phyloP scores from a whole-genome alignment of 2,329 filamentous ascomycete genomes.

The Fusarium sororula region DNA sequence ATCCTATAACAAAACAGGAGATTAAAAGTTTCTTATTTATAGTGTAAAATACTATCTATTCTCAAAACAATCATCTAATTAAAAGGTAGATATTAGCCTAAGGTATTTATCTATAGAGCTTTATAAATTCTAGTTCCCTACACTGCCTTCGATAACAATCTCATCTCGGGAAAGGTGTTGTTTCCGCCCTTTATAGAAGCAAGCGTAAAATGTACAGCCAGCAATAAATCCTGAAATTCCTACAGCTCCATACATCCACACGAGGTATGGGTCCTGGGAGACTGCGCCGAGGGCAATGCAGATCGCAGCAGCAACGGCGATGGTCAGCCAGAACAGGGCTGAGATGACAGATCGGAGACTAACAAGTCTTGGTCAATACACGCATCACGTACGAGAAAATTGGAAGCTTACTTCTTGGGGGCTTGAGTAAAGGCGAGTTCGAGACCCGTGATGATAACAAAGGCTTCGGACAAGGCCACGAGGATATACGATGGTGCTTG shows the following conservation, averaged over 20 bases:
- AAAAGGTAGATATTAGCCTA: too few species aligned
- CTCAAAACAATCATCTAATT: too few species aligned
- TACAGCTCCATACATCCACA: constrained; percentile 10
- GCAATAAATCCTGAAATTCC: neutral
- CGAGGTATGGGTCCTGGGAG: neutral
- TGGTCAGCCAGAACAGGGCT: constrained; percentile 3
- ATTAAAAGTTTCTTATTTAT: too few species aligned
- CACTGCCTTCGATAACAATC: neutral
- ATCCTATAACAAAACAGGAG: too few species aligned
- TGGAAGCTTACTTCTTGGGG: neutral
- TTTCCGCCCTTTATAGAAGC: neutral
- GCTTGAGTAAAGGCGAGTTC: neutral
- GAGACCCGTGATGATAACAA: constrained; percentile 1
- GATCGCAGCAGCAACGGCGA: neutral
- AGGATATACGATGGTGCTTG: neutral
- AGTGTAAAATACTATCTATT: too few species aligned
- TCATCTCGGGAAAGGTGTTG: neutral
- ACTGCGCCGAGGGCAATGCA: neutral
- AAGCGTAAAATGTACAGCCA: neutral
- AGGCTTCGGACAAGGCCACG: neutral
- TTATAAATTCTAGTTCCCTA: neutral
- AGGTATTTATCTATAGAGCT: too few species aligned
- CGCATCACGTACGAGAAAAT: fast-evolving
- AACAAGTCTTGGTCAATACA: neutral
- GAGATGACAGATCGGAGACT: constrained; percentile 2